phyloP scores from a whole-genome alignment of 345 rosid genomes.

The Schrenkiella parvula region DNA sequence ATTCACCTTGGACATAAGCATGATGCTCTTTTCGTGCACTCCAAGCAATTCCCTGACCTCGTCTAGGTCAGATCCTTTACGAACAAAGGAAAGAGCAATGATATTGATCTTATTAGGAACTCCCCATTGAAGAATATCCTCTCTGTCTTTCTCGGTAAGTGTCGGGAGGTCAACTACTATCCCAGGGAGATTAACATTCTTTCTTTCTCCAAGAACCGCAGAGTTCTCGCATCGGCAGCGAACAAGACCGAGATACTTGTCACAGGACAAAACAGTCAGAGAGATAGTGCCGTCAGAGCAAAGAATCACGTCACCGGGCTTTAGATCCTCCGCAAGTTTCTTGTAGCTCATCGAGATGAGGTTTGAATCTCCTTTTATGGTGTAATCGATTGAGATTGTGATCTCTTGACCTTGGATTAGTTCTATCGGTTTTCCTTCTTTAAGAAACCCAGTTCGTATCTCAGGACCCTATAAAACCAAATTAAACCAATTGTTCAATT shows the following conservation, averaged over 20 bases:
- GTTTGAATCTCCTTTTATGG: background rate
- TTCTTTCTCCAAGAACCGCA: background rate
- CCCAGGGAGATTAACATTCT: constrained; percentile 8
- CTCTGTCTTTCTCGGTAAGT: constrained; percentile 2
- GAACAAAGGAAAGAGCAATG: constrained; percentile 10
- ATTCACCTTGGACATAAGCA: constrained; percentile 4
- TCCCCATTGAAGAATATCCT: constrained; percentile 12
- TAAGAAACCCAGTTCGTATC: constrained; percentile 41
- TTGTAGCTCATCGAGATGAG: background rate
- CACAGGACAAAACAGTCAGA: background rate
- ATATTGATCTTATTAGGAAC: background rate
- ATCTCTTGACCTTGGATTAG: constrained; percentile 9
- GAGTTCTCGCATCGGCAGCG: constrained; percentile 8
- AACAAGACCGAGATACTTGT: constrained; percentile 3
- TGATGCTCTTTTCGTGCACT: background rate
- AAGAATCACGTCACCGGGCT: background rate
- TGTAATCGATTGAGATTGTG: constrained; percentile 2
- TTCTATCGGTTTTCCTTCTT: background rate
- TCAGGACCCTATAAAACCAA: constrained; percentile 50
- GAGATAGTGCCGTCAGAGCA: constrained; percentile 7
- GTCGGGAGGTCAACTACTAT: constrained; percentile 6
- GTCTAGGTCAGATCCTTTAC: constrained; percentile 12
- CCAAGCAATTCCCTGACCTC: constrained; percentile 6
- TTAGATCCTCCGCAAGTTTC: background rate
- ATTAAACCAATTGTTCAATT: background rate